Evolutionary conservation across 495 filamentous ascomycete species (phyloP).

Genomic region (Talaromyces stipitatus): DNA sequence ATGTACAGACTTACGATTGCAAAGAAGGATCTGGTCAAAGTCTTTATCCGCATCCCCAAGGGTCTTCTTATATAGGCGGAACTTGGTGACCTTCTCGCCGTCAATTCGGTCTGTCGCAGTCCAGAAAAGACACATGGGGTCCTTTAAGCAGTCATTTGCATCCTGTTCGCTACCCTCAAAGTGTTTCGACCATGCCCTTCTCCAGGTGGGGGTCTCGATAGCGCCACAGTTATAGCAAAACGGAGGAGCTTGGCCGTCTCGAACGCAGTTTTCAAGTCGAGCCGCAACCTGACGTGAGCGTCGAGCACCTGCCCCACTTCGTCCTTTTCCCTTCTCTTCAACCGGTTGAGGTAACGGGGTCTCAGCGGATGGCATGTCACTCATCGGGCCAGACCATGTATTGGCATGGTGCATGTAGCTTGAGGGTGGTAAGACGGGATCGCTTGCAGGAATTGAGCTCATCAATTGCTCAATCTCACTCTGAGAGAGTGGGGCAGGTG

Average conservation of each 20-base stretch:
- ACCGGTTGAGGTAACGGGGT: slow-evolving; percentile 19
- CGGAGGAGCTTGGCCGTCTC: slow-evolving; percentile 66
- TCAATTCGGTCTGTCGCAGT: slow-evolving; percentile 55
- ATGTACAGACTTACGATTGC: slow-evolving; percentile 64
- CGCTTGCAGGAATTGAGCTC: slow-evolving; percentile 47
- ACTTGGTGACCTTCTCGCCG: slow-evolving; percentile 49
- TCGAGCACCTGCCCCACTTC: slow-evolving; percentile 30
- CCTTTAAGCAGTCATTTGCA: slow-evolving; percentile 59
- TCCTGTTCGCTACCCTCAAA: slow-evolving; percentile 52
- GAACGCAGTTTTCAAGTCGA: slow-evolving; percentile 56
- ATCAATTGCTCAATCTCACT: slow-evolving; percentile 26
- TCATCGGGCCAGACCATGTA: slow-evolving; percentile 39
- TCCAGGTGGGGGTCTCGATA: slow-evolving; percentile 92
- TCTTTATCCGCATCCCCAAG: slow-evolving; percentile 54
- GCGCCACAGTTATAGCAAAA: slow-evolving; percentile 90
- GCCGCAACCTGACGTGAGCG: slow-evolving; percentile 34
- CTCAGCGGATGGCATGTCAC: slow-evolving; percentile 28
- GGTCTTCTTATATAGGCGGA: slow-evolving; percentile 72
- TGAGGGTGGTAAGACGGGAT: slow-evolving; percentile 41
- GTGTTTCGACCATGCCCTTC: slow-evolving; percentile 74
- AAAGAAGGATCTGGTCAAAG: slow-evolving; percentile 66
- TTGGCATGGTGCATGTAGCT: slow-evolving; percentile 34
- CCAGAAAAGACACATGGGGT: slow-evolving; percentile 53
- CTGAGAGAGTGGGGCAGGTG: slow-evolving; percentile 32
- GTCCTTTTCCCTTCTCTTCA: slow-evolving; percentile 21